A percentile compares a stretch with the other conserved stretches of the same genome.
Conservation (phyloP, 2,329 filamentous ascomycete genomes). For the Chalaropsis thielavioides region DNA sequence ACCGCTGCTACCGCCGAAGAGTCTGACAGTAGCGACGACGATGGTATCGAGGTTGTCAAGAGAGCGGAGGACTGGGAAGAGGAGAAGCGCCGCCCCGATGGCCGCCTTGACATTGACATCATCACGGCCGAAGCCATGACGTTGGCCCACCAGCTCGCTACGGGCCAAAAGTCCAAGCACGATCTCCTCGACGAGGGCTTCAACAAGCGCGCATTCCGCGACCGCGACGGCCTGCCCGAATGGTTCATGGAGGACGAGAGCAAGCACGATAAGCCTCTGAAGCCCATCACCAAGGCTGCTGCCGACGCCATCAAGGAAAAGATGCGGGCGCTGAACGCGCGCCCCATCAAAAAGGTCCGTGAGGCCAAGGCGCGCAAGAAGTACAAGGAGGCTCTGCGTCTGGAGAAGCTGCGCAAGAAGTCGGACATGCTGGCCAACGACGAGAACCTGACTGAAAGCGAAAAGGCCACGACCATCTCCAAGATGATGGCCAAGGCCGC, state of each 20-base stretch:
- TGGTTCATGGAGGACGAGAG: constrained; percentile 95
- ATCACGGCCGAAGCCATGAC: constrained; percentile 99
- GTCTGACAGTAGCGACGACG: constrained; percentile 20
- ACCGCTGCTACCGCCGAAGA: constrained; percentile 17
- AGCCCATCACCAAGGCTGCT: constrained; percentile 83
- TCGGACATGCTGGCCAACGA: constrained; percentile 78
- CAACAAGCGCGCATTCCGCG: constrained; percentile 84
- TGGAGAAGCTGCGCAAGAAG: constrained; percentile 97
- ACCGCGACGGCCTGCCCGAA: constrained; percentile 80
- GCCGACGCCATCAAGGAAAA: constrained; percentile 92
- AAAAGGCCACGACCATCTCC: constrained; percentile 75
- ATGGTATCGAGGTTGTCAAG: constrained; percentile 47
- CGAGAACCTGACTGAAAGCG: constrained; percentile 86
- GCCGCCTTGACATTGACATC: constrained; percentile 76
- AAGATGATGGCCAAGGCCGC: constrained; percentile 68
- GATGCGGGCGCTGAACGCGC: constrained; percentile 76
- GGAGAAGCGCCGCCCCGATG: constrained; percentile 47
- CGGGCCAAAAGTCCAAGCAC: constrained; percentile 62
- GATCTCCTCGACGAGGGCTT: constrained; percentile 83
- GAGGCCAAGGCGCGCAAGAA: constrained; percentile 96
- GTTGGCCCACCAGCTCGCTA: constrained; percentile 79
- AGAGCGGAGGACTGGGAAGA: constrained; percentile 52
- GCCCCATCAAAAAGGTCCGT: constrained; percentile 97
- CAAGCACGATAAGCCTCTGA: constrained; percentile 67
- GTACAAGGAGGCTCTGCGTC: constrained; percentile 73